Conservation (phyloP, 2,329 filamentous ascomycete species). For the Diplodia scrobiculata region DNA sequence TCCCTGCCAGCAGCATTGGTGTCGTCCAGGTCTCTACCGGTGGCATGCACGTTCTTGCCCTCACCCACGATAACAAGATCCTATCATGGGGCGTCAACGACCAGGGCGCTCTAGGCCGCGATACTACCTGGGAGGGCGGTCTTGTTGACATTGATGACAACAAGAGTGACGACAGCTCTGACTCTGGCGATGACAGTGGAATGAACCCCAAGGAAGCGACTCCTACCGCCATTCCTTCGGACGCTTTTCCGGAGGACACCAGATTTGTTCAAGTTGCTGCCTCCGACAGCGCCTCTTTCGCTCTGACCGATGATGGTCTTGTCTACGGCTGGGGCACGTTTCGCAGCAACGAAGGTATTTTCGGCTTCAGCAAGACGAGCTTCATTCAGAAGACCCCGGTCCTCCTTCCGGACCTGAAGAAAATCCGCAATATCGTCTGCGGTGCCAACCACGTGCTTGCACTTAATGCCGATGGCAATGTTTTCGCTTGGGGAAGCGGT, state of each 20-base stretch:
- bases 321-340: constrained; percentile 88
- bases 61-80: constrained; percentile 79
- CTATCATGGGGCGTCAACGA: constrained; percentile 88
- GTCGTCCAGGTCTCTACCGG: constrained; percentile 77
- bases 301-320: constrained; percentile 70
- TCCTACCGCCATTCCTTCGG: constrained; percentile 59
- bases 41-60: constrained; percentile 77
- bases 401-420: constrained; percentile 64
- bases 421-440: constrained; percentile 64
- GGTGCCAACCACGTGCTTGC: constrained; percentile 73
- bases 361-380: constrained; percentile 61
- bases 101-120: constrained; percentile 75
- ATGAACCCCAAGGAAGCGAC: constrained; percentile 74
- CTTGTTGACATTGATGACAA: constrained; percentile 56
- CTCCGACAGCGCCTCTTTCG: constrained; percentile 74
- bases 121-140: constrained; percentile 69
- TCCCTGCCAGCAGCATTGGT: constrained; percentile 60
- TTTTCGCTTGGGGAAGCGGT: constrained; percentile 72
- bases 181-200: constrained; percentile 59
- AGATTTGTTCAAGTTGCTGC: constrained; percentile 69
- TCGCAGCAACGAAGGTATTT: constrained; percentile 67
- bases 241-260: constrained; percentile 63
- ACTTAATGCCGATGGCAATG: constrained; percentile 64
- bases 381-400: constrained; percentile 49
- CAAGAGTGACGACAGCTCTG: constrained; percentile 55